Base-by-base conservation (phyloP, 1,284 basidiomycete genomes). In the Trametes pubescens region DNA sequence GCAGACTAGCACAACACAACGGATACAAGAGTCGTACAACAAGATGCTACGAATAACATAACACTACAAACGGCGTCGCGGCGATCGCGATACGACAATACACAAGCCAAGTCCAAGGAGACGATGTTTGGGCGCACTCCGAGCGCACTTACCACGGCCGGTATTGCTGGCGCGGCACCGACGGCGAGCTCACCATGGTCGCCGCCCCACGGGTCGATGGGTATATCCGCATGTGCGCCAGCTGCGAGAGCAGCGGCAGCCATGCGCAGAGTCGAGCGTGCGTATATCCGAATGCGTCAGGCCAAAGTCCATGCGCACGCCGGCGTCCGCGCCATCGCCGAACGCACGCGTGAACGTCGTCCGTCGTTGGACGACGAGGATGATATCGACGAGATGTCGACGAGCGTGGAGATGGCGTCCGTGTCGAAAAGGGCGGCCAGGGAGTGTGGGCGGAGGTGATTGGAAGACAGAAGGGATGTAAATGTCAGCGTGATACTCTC, bases 201-300 rank as follows among this genome's bases (percentile, higher is more conserved):
- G 2, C 53, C 40, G 26, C 24, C 40, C 10, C 48, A 35, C 18
- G 57, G 46, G 60, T 18, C 21, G 57, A 38, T 16, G 62, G 63
- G 4, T 60, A 58, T 0, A 68, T n/a, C 21, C 52, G 37, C 22
- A 59, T 53, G 35, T 61, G 59, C 0, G 52, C 61, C 1, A 68
- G 43, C 66, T 65, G 40, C 29, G 8, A 32, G 18, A 16, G 38
- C 46, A n/a, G 18, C 13, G 4, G 26, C 35, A 13, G n/a, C 57
- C 43, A 57, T 18, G 29, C 4, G 29, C 51, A 56, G 16, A 48
- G 57, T 26, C 29, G 29, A 32, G 29, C 29, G 8, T 8, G 29
- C 4, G 29, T 8, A 32, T 8, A 32, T 32, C 29, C 29, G 29
- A 32, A 32, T 32, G 8, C 4, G 8, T 32, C 29, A 32, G 29